These are phyloP conservation scores for Erodium trifolium DNA, from an alignment of 441 rosid species.

Conservation along the genomic window DNA sequence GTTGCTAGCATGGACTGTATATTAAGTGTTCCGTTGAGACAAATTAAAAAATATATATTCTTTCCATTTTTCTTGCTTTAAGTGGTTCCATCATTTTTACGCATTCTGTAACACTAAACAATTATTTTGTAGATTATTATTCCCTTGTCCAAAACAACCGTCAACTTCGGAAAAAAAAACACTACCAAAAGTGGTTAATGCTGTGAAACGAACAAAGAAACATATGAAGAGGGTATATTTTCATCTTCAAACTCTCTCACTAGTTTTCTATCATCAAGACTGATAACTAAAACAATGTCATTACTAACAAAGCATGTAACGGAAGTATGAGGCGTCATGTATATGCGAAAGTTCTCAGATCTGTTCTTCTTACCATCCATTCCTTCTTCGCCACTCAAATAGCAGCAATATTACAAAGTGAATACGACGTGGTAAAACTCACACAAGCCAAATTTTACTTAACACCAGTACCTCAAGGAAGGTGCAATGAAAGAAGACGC, in stretches of 20 bases:
- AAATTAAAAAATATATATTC: background rate
- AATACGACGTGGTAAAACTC: background rate
- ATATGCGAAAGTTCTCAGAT: background rate
- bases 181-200: background rate
- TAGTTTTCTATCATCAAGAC: constrained; percentile 1
- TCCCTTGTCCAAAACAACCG: background rate
- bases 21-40: background rate
- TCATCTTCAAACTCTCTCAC: background rate
- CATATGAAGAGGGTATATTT: background rate
- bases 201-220: background rate
- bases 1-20: background rate
- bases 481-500: constrained; percentile 94
- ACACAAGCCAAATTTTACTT: background rate
- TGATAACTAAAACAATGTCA: background rate
- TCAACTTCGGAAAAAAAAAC: constrained; percentile 1
- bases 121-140: constrained; percentile 3
- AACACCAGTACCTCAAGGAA: constrained; percentile 56
- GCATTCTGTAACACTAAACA: background rate
- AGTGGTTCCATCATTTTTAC: background rate
- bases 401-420: background rate
- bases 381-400: background rate
- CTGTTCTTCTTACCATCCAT: background rate
- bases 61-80: background rate
- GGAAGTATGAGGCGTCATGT: background rate
- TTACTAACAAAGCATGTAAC: constrained; percentile 2